A percentile compares a stretch with the other conserved stretches of the same genome.
These are phyloP conservation scores for Colletotrichum tabaci DNA, from an alignment of 2,329 filamentous ascomycete species.

Conservation along the genomic window DNA sequence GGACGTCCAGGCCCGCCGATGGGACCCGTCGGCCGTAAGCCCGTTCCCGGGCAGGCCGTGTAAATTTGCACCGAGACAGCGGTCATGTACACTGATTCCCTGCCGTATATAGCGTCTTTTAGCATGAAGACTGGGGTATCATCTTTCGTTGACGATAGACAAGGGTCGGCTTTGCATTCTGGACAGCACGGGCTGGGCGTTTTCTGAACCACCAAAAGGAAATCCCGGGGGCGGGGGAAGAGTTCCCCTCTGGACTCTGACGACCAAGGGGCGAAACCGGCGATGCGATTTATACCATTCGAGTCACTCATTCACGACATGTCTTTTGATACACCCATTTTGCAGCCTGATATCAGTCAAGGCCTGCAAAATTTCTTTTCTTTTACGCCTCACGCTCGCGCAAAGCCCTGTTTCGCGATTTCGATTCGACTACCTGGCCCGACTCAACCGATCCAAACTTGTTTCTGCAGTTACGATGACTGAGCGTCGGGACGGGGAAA, in stretches of 20 bases:
- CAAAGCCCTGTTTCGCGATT: constrained; percentile 34
- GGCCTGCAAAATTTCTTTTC: constrained; percentile 38
- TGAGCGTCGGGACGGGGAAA: constrained; percentile 25
- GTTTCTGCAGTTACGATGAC: constrained; percentile 29
- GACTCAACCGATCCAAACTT: constrained; percentile 22
- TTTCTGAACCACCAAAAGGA: constrained; percentile 40
- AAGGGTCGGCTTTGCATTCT: constrained; percentile 41
- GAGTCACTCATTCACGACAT: constrained; percentile 43
- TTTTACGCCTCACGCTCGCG: constrained; percentile 52
- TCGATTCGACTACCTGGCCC: constrained; percentile 46
- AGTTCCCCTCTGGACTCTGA: constrained; percentile 29
- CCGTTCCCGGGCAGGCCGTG: constrained; percentile 61
- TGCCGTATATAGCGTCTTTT: constrained; percentile 39
- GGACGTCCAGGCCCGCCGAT: constrained; percentile 47
- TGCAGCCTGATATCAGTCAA: constrained; percentile 26
- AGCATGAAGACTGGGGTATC: constrained; percentile 36
- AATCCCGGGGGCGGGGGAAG: not conserved
- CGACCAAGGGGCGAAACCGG: constrained; percentile 33
- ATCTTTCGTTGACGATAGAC: constrained; percentile 42
- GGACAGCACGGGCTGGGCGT: constrained; percentile 42
- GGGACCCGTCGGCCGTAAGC: constrained; percentile 67
- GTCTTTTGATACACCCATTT: constrained; percentile 45
- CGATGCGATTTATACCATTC: constrained; percentile 41
- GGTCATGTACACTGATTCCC: constrained; percentile 27
- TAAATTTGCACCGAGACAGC: constrained; percentile 17